Conservation (phyloP, 1,284 basidiomycete species). For the Ganoderma lingzhi region DNA sequence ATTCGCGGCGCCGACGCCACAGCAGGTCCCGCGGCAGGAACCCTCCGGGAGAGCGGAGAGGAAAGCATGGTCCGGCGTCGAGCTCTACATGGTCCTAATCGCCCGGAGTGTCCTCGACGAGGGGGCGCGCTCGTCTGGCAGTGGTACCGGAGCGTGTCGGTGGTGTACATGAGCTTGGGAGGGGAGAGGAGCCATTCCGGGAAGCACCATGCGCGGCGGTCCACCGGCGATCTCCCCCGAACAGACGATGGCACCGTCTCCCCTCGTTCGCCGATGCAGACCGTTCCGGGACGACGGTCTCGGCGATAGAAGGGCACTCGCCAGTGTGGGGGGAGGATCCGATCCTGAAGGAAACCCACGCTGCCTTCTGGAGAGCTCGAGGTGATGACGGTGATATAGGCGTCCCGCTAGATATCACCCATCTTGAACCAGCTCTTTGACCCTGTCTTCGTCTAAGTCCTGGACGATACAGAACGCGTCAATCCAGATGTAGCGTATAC, state of each 20-base stretch:
- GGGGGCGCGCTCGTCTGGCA: slow-evolving; percentile 7
- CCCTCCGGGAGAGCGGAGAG: too few relatives aligned
- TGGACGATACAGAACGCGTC: slow-evolving; percentile 16
- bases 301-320: not conserved
- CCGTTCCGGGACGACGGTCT: not conserved
- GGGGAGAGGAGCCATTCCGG: slow-evolving; percentile 17
- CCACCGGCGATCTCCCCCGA: not conserved
- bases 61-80: too few relatives aligned
- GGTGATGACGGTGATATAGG: slow-evolving; percentile 15
- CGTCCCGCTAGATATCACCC: slow-evolving; percentile 8
- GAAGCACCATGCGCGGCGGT: slow-evolving; percentile 19
- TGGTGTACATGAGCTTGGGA: slow-evolving; percentile 19
- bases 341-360: slow-evolving; percentile 12
- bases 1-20: too few relatives aligned
- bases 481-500: slow-evolving; percentile 12
- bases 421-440: slow-evolving; percentile 10
- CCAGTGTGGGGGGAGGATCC: not conserved
- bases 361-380: slow-evolving; percentile 6
- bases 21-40: too few relatives aligned
- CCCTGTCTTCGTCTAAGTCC: slow-evolving; percentile 10
- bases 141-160: slow-evolving; percentile 12
- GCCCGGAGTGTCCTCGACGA: not conserved
- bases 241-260: not conserved
- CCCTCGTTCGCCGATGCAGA: not conserved
- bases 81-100: too few relatives aligned